Percentiles rank a stretch among this genome's conserved stretches.
Conservation (phyloP, 345 rosid species). For the Arabidopsis arenosa region DNA sequence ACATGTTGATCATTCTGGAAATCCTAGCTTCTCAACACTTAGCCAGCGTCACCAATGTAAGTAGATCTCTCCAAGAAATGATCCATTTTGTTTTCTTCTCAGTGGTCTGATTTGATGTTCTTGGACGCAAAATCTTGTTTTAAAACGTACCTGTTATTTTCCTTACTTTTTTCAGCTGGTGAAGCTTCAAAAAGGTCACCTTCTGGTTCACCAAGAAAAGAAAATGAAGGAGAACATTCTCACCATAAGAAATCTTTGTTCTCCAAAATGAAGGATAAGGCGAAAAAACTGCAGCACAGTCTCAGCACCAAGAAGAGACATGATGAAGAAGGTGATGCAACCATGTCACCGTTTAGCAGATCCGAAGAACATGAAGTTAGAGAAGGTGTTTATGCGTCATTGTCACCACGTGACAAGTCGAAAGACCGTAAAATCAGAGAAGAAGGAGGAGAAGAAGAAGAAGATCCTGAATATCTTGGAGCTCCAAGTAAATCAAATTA, state of each 20-base stretch:
- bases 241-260: constrained; percentile 67
- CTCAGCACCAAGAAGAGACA: constrained; percentile 63
- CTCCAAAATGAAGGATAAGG: constrained; percentile 74
- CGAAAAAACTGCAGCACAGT: constrained; percentile 58
- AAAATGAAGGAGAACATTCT: constrained; percentile 52
- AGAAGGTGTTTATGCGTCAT: constrained; percentile 50
- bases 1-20: constrained; percentile 45
- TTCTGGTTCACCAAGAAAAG: constrained; percentile 43
- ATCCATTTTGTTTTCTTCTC: background rate
- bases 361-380: constrained; percentile 49
- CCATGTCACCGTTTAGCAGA: constrained; percentile 55
- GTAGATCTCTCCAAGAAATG: constrained; percentile 10
- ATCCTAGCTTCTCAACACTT: constrained; percentile 48
- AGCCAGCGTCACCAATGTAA: constrained; percentile 63
- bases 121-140: constrained; percentile 15
- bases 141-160: background rate
- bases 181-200: constrained; percentile 55
- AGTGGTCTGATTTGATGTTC: background rate
- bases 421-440: constrained; percentile 48
- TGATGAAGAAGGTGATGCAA: constrained; percentile 49
- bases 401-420: constrained; percentile 55
- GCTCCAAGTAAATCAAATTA: constrained; percentile 63
- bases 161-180: constrained; percentile 40
- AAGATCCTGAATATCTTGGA: constrained; percentile 72
- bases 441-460: constrained; percentile 44